Base-by-base conservation (phyloP, 257 asterid species). In the Solanum raphanifolium region DNA sequence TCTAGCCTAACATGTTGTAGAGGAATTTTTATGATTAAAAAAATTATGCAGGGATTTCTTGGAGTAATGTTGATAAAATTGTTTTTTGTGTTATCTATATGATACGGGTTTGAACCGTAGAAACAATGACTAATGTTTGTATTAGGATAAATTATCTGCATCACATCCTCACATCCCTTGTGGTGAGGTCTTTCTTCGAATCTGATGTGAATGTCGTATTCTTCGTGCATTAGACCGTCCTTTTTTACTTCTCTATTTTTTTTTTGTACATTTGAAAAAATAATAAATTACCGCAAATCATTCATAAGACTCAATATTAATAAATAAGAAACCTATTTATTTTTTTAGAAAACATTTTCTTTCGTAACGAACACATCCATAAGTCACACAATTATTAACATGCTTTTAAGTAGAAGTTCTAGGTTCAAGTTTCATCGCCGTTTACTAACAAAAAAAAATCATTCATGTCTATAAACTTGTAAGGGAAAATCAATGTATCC, bases 171-270 rank as follows among this genome's bases (percentile, higher is more conserved):
- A 62, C 1, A 62, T 0, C 0, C 6, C 5, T 62, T 62, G 1
- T 4, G 1, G 2, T 21, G 29, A 1, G 3, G 11, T 5, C 27
- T 60, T 60, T 23, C 13, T 2, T 1, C 1, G 1, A 4, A 62
- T 0, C 2, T 0, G 0, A 2, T n/a, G 0, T n/a, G 15, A 62
- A 9, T 2, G 7, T 7, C 1, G 2, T 3, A n/a, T n/a, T 1
- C 12, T 23, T 62, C 4, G 29, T 9, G 15, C 13, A 60, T 62
- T 1, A 2, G 3, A 2, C 16, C 0, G 7, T 2, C 29, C 0
- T 60, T 4, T 58, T 9, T 62, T 9, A n/a, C 7, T 62, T 62
- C 7, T 9, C 3, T 62, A 0, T 9, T 5, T 21, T 7, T 48
- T 48, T 20, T 60, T n/a, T 10, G 4, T 23, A n/a, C 16, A 62